A percentile compares a stretch with the other conserved stretches of the same genome.
Evolutionary conservation across 129 eudicot species (phyloP).

Genomic region (Cynara cardunculus): DNA sequence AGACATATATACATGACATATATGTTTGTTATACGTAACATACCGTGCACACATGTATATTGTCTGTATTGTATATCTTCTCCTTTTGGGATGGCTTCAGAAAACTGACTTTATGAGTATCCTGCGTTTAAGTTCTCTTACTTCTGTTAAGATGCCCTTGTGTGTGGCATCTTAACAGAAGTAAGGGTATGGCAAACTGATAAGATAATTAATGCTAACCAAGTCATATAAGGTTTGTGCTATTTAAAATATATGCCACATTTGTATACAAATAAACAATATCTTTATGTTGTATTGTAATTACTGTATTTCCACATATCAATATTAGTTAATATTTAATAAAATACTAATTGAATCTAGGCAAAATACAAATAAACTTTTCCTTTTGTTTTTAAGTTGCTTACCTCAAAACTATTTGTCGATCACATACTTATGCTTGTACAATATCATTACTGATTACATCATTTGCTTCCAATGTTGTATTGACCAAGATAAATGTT

Average conservation of each 20-base stretch:
- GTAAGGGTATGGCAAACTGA: background rate
- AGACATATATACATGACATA: too few relatives aligned
- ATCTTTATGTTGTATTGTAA: background rate
- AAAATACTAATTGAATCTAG: background rate
- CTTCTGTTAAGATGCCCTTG: background rate
- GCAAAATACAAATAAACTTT: background rate
- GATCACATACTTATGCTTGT: background rate
- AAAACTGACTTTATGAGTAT: background rate
- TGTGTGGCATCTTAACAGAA: too few relatives aligned
- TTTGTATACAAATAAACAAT: background rate
- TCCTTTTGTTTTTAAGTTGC: background rate
- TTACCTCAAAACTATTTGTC: background rate
- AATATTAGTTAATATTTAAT: too few relatives aligned
- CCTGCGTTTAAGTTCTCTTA: background rate
- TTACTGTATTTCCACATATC: background rate
- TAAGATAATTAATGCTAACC: background rate
- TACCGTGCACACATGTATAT: background rate
- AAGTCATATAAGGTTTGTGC: background rate
- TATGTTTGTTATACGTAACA: background rate
- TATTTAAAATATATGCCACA: background rate
- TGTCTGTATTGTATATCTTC: background rate
- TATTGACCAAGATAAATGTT: background rate
- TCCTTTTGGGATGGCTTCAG: background rate
- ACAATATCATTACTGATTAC: background rate
- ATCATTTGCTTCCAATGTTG: background rate